Conservation (phyloP, 164 flowering plant species). For the grape (Vitis vinifera) region DNA sequence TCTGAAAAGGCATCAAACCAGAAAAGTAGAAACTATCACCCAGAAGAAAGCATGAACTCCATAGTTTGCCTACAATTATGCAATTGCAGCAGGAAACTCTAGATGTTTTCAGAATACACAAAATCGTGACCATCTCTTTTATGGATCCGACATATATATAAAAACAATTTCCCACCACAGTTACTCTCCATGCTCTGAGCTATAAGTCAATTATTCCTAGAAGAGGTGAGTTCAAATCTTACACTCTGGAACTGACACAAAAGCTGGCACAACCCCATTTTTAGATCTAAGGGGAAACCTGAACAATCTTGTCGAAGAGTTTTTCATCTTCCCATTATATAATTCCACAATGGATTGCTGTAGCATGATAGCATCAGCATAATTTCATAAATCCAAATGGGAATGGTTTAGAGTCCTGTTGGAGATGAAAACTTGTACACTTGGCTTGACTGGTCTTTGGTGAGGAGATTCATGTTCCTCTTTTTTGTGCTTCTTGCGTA, state of each 20-base stretch:
- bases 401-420: no score
- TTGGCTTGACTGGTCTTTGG: no score
- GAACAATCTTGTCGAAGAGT: not conserved
- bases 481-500: no score
- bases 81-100: not conserved
- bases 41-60: not conserved
- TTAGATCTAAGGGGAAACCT: conserved; percentile 1
- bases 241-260: not conserved
- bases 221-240: no score
- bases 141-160: no score
- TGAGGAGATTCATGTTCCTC: no score
- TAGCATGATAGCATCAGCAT: not conserved
- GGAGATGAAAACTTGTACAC: no score
- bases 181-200: no score
- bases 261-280: not conserved
- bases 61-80: not conserved
- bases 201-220: no score
- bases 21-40: not conserved
- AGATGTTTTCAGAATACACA: not conserved
- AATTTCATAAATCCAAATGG: no score
- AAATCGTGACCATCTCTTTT: not conserved
- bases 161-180: no score
- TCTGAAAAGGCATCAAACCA: conserved; percentile 35
- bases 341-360: not conserved
- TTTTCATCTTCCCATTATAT: not conserved